phyloP scores from a whole-genome alignment of 352 stramenopile genomes.

The Pythium myriotylum region DNA sequence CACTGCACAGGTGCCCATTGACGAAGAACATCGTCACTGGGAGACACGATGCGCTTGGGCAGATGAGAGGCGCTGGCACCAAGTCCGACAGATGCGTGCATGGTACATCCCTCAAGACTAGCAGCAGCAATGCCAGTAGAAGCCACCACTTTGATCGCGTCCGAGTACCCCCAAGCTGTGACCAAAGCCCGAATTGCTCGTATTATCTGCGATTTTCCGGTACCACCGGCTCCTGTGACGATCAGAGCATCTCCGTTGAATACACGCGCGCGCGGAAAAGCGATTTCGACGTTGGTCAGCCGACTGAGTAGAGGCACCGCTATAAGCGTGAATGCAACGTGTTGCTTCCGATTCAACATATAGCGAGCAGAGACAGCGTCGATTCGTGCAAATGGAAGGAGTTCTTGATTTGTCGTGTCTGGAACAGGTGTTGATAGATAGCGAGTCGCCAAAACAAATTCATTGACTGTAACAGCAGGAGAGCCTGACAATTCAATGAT shows the following conservation, averaged over 20 bases:
- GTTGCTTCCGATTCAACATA: background rate
- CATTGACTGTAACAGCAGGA: background rate
- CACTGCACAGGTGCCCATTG: conserved; percentile 24
- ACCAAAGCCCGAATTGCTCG: conserved; percentile 9
- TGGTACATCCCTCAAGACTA: conserved; percentile 22
- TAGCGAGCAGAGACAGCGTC: conserved; percentile 2
- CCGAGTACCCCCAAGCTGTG: conserved; percentile 2
- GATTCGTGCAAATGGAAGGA: conserved; percentile 1
- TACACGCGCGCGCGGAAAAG: background rate
- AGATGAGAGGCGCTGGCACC: conserved; percentile 7
- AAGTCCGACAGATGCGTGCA: conserved; percentile 26
- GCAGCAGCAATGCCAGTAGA: conserved; percentile 26
- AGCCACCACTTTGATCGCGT: conserved; percentile 8
- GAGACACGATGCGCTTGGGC: conserved; percentile 5
- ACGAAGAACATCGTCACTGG: conserved; percentile 8
- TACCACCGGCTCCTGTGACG: conserved; percentile 27
- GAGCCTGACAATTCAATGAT: background rate
- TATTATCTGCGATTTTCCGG: conserved; percentile 30
- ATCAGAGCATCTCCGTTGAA: conserved; percentile 20
- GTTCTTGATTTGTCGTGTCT: too few species aligned
- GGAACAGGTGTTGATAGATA: background rate
- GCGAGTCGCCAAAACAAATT: background rate
- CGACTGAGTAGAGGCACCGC: conserved; percentile 4
- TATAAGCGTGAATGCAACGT: conserved; percentile 15
- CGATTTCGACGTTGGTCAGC: background rate